phyloP scores from a whole-genome alignment of 169 alveolate species.

The Babesia caballi region DNA sequence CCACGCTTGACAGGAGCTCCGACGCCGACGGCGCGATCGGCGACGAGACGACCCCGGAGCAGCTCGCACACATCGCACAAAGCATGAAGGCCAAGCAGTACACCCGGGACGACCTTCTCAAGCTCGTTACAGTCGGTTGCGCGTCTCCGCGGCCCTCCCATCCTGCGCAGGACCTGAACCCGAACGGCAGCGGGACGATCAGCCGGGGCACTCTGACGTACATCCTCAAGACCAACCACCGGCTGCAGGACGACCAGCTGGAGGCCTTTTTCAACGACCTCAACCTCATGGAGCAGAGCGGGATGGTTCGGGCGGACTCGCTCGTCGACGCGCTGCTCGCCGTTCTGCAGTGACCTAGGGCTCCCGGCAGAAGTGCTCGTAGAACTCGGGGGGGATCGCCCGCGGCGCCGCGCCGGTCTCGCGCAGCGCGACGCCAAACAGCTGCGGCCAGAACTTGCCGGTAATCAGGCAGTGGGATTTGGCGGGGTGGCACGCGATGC shows the following conservation, averaged over 20 bases:
- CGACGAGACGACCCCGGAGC: not conserved
- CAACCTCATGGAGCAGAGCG: conserved; percentile 4
- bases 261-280: conserved; percentile 6
- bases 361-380: not conserved
- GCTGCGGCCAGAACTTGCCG: conserved; percentile 30
- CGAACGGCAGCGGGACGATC: conserved; percentile 3
- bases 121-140: conserved; percentile 4
- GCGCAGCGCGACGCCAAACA: not conserved
- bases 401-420: not conserved
- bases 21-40: not conserved
- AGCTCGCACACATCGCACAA: conserved; percentile 2
- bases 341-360: not conserved
- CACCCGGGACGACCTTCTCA: not conserved
- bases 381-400: not conserved
- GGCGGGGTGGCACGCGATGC: conserved; percentile 23
- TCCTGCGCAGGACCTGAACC: conserved; percentile 9
- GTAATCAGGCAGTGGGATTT: not conserved
- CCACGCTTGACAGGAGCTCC: not conserved
- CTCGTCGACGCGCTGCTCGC: conserved; percentile 11
- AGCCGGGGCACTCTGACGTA: conserved; percentile 13
- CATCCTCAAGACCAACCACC: conserved; percentile 27
- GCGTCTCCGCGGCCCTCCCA: not conserved
- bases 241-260: conserved; percentile 6
- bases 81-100: not conserved
- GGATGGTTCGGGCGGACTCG: not conserved